Percentiles rank a stretch among this genome's conserved stretches.
phyloP scores from a whole-genome alignment of 164 flowering plant species.

The Euptelea pleiosperma region DNA sequence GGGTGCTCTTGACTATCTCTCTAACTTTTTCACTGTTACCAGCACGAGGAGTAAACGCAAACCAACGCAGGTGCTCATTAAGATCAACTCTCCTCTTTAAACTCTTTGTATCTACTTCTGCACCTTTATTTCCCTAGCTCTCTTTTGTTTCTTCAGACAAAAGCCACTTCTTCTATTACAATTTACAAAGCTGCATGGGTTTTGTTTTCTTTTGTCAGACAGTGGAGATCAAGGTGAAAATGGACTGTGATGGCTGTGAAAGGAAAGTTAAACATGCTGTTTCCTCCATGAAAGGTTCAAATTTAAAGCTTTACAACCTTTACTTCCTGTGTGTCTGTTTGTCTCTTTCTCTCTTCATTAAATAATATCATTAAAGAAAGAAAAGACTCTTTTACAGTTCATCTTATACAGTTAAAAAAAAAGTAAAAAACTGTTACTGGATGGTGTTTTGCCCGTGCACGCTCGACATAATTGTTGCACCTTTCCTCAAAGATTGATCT shows the following conservation, averaged over 20 bases:
- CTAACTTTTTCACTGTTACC: slow-evolving; percentile 58
- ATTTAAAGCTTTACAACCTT: not conserved
- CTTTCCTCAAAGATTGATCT: too few relatives aligned
- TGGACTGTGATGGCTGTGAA: slow-evolving; percentile 87
- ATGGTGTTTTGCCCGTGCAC: too few relatives aligned
- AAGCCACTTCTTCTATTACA: not conserved
- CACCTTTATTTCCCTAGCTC: not conserved
- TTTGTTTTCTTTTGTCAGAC: slow-evolving; percentile 39
- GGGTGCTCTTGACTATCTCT: slow-evolving; percentile 51
- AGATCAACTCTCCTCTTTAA: not conserved
- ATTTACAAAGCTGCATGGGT: slow-evolving; percentile 5
- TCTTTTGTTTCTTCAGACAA: too few relatives aligned
- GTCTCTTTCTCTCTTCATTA: slow-evolving; percentile 15
- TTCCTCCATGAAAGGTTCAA: slow-evolving; percentile 53
- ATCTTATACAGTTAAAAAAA: too few relatives aligned
- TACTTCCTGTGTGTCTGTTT: slow-evolving; percentile 10
- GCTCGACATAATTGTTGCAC: too few relatives aligned
- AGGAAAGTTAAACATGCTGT: slow-evolving; percentile 66
- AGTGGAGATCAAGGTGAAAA: slow-evolving; percentile 76
- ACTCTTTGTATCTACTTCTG: not conserved
- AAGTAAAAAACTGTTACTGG: too few relatives aligned
- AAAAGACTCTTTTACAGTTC: too few relatives aligned
- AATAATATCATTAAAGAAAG: too few relatives aligned
- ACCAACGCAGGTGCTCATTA: slow-evolving; percentile 56
- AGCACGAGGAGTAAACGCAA: slow-evolving; percentile 46